Conservation (phyloP, 169 alveolate species). For the Perkinsus olseni region DNA sequence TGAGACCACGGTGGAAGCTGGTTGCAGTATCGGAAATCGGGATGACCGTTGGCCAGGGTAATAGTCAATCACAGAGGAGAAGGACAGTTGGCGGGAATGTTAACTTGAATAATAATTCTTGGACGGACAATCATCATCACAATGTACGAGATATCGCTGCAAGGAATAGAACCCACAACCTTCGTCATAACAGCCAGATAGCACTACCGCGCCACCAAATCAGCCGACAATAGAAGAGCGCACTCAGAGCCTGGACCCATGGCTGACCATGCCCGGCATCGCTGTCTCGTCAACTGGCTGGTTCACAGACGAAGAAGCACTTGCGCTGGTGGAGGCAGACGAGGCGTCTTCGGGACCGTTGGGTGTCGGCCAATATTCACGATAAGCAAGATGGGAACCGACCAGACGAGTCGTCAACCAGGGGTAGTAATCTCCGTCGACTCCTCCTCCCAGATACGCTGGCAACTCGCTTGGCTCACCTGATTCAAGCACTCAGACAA, state of each 20-base stretch:
- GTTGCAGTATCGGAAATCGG: too few species aligned
- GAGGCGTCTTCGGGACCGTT: not conserved
- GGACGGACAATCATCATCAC: not conserved
- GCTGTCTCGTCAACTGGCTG: not conserved
- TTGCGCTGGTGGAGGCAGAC: not conserved
- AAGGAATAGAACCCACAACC: not conserved
- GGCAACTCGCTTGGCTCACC: not conserved
- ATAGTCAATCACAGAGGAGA: not conserved
- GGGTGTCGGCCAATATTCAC: not conserved
- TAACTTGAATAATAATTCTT: not conserved
- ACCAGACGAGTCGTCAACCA: not conserved
- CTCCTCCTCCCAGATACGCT: not conserved
- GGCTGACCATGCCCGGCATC: not conserved
- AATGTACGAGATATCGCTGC: not conserved
- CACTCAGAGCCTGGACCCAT: not conserved
- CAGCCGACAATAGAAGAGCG: not conserved
- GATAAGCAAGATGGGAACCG: not conserved
- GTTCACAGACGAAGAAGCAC: not conserved
- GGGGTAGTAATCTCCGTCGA: not conserved
- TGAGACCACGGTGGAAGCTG: too few species aligned
- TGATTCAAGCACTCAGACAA: not conserved
- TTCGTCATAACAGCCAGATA: not conserved
- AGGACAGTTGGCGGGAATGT: not conserved
- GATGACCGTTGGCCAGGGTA: too few species aligned
- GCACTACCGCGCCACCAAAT: not conserved